Percentiles rank a stretch among this genome's conserved stretches.
Evolutionary conservation across 257 asterid species (phyloP).

Genomic region (Coffea canephora): DNA sequence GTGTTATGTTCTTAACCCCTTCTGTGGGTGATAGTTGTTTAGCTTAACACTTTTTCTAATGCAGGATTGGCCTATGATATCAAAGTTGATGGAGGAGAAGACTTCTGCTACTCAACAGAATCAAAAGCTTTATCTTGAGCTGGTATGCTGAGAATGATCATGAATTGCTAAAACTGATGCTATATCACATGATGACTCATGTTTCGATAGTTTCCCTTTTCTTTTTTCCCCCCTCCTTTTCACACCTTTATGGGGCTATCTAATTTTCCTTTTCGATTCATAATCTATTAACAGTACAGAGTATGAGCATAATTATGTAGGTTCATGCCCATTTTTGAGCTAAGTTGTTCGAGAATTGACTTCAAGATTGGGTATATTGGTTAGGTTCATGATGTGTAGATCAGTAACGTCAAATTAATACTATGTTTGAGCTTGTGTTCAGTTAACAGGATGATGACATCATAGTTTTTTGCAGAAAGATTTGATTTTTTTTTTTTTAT

Average conservation of each 20-base stretch:
- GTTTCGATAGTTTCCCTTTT: background rate
- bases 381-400: background rate
- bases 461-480: too few relatives aligned
- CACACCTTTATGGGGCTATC: background rate
- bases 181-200: background rate
- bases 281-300: background rate
- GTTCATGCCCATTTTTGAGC: background rate
- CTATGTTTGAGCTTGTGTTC: too few relatives aligned
- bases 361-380: background rate
- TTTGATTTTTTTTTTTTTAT: too few relatives aligned
- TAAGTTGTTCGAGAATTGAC: background rate
- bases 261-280: background rate
- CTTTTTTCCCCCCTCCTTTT: background rate
- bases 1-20: background rate
- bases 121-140: conserved; percentile 55
- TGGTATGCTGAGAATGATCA: conserved; percentile 49
- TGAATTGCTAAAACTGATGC: background rate
- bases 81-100: conserved; percentile 70
- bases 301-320: background rate
- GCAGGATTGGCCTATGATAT: conserved; percentile 49
- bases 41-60: conserved; percentile 1
- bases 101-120: conserved; percentile 52
- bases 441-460: too few relatives aligned
- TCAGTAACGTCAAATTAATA: background rate
- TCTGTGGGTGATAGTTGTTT: conserved; percentile 4